Evolutionary conservation across 768 basidiomycete genomes (phyloP), one percentile per base, ranked within the genome.

Genomic region (Phlegmacium glaucopus): DNA sequence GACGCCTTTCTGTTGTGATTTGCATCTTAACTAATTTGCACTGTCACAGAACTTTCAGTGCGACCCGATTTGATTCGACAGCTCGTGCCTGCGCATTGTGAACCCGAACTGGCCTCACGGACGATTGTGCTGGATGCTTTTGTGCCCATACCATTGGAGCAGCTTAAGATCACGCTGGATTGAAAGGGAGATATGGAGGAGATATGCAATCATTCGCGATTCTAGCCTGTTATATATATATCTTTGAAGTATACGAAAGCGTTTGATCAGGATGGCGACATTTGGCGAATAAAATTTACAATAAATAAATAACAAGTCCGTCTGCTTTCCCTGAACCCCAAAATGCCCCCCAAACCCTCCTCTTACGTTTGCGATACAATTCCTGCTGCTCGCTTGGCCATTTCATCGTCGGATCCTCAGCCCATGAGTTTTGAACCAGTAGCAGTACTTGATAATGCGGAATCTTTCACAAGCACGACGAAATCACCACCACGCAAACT

Each of bases 81-180:
- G 72, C 82, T 99, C 44, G 93, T 98, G 47, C 96, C 96, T 45
- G 72, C 81, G 58, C 84, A 92, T 71, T 87, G 84, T 69, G 93
- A 97, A 79, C 72, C 83, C 55, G 92, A 91, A 76, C 82, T 99
- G 67, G 80, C 78, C 70, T 85, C 80, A 55, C 83, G 90, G 70
- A 83, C 83, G 39, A 90, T 97, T 72, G 80, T 86, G 65, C 69
- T 97, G 67, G 85, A 94, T 62, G 83, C 80, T 55, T 98, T 97
- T 75, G 87, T 87, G 68, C 96, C 96, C 68, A 95, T 97, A 87
- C 94, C 95, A 68, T 75, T 94, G 68, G 94, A 98, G 66, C 85
- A 96, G 70, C 72, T 97, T 72, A 85, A 85, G 76, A 92, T 97
- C 71, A 83, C 87, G 68, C 79, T 97, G 72, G 94, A 97, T 70